Evolutionary conservation across 2,329 filamentous ascomycete species (phyloP).

Genomic region (Akanthomyces dipterigenus): DNA sequence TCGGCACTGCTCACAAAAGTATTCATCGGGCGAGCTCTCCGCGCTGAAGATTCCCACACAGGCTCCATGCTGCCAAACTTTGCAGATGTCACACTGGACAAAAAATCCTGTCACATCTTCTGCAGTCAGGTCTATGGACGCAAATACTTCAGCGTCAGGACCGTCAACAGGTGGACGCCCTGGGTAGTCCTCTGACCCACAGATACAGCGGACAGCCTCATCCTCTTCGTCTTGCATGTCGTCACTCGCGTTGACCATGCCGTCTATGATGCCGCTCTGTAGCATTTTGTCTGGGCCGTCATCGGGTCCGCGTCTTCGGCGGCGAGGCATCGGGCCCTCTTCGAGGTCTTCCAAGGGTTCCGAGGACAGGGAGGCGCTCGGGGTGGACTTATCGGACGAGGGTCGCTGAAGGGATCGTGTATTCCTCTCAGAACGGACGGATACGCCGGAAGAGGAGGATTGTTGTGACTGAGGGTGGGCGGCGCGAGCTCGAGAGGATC

Average conservation of each 20-base stretch:
- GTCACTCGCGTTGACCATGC: constrained; percentile 56
- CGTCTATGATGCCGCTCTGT: constrained; percentile 36
- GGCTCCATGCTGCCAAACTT: constrained; percentile 97
- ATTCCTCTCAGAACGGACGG: constrained; percentile 66
- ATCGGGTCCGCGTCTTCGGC: constrained; percentile 68
- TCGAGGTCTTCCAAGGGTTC: constrained; percentile 60
- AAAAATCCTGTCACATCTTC: constrained; percentile 93
- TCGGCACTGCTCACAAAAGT: constrained; percentile 93
- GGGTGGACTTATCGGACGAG: constrained; percentile 69
- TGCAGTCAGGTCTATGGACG: constrained; percentile 52
- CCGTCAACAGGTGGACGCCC: constrained; percentile 64
- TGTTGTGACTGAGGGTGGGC: constrained; percentile 70
- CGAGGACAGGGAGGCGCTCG: constrained; percentile 65
- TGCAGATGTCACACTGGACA: constrained; percentile 95
- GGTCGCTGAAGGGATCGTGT: constrained; percentile 67
- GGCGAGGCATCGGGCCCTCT: constrained; percentile 67
- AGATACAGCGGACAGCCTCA: constrained; percentile 92
- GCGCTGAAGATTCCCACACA: constrained; percentile 97
- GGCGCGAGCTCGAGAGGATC: constrained; percentile 84
- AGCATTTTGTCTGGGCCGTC: constrained; percentile 47
- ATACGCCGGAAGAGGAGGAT: constrained; percentile 73
- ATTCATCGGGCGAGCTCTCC: constrained; percentile 87
- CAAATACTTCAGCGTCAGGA: constrained; percentile 50
- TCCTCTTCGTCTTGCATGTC: constrained; percentile 74
- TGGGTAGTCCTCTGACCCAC: constrained; percentile 90